Evolutionary conservation across 78 protist genomes (phyloP).

Genomic region (Protostelium mycophagum): DNA sequence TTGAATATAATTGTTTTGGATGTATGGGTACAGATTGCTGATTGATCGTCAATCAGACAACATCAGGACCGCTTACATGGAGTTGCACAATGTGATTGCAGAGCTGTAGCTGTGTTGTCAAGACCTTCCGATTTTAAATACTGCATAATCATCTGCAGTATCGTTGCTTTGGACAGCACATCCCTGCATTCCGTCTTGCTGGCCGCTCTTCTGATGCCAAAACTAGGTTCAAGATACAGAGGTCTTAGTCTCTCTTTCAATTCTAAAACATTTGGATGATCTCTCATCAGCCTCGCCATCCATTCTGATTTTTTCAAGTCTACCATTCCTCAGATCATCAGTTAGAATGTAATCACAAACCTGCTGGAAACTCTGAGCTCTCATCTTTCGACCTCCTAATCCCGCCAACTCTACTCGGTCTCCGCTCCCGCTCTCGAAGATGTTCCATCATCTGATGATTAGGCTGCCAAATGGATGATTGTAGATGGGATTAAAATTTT

Average conservation of each 20-base stretch:
- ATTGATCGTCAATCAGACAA: too few relatives aligned
- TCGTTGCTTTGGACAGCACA: slow-evolving; percentile 20
- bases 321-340: background rate
- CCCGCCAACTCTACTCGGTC: background rate
- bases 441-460: too few relatives aligned
- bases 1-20: too few relatives aligned
- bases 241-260: slow-evolving; percentile 52
- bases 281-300: slow-evolving; percentile 38
- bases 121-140: slow-evolving; percentile 42
- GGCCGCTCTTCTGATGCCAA: slow-evolving; percentile 28
- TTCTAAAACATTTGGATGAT: slow-evolving; percentile 61
- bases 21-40: too few relatives aligned
- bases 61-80: background rate
- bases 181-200: slow-evolving; percentile 40
- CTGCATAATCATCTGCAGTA: slow-evolving; percentile 57
- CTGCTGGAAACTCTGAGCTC: background rate
- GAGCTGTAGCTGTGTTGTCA: slow-evolving; percentile 14
- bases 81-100: slow-evolving; percentile 14
- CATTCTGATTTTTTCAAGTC: slow-evolving; percentile 21
- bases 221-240: slow-evolving; percentile 29
- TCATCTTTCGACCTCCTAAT: background rate
- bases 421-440: background rate
- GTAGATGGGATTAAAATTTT: too few relatives aligned
- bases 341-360: too few relatives aligned
- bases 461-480: too few relatives aligned